Percentiles rank a stretch among this genome's conserved stretches.
Conservation (phyloP, 169 alveolate species). For the Neospora caninum region DNA sequence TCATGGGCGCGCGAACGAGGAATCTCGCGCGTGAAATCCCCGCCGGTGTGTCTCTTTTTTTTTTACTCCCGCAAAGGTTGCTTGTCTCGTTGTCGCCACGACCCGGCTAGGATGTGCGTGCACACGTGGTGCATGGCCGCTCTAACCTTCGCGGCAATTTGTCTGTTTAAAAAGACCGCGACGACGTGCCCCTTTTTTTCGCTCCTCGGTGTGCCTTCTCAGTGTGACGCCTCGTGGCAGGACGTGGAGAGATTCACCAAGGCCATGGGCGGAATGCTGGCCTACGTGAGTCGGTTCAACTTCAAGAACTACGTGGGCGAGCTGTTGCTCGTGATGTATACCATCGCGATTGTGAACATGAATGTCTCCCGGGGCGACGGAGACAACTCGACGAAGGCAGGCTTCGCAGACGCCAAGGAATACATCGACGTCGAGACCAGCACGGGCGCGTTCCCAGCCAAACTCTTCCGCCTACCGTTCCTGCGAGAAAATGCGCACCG, state of each 20-base stretch:
- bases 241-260: background rate
- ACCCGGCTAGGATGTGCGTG: too few species aligned
- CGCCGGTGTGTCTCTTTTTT: background rate
- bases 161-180: too few species aligned
- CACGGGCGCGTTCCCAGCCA: background rate
- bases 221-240: conserved; percentile 3
- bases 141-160: too few species aligned
- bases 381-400: background rate
- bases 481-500: background rate
- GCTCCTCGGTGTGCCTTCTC: background rate
- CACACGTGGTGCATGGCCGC: too few species aligned
- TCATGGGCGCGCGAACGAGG: background rate
- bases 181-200: background rate
- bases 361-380: background rate
- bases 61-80: too few species aligned
- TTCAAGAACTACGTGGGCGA: background rate
- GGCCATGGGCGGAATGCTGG: background rate
- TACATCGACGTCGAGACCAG: background rate
- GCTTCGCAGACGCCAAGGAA: background rate
- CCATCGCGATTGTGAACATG: conserved; percentile 1
- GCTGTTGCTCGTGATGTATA: conserved; percentile 5
- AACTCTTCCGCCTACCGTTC: conserved; percentile 14
- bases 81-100: too few species aligned
- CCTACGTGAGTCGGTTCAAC: background rate
- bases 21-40: background rate